These are phyloP conservation scores for Bruguiera gymnorhiza DNA, from an alignment of 345 rosid genomes.

Conservation along the genomic window DNA sequence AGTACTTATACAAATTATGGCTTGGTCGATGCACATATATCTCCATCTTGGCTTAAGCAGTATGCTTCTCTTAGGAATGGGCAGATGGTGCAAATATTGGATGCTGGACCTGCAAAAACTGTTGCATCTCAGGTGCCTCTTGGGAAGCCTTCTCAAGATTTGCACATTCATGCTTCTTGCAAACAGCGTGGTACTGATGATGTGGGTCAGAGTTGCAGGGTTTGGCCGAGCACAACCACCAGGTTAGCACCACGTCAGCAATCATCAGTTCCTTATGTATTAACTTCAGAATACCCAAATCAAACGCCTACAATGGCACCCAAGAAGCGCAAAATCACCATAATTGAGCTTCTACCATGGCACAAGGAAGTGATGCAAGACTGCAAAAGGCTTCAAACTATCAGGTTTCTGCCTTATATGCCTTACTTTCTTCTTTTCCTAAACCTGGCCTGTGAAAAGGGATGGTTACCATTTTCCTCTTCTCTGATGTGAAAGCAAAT, in stretches of 20 bases:
- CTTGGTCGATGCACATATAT: conserved; percentile 45
- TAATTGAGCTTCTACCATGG: conserved; percentile 55
- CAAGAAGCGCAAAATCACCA: conserved; percentile 63
- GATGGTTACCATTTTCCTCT: too few species aligned
- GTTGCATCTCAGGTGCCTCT: conserved; percentile 35
- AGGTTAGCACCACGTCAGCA: conserved; percentile 31
- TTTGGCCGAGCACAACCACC: conserved; percentile 26
- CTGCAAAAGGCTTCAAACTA: conserved; percentile 43
- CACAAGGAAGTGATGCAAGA: conserved; percentile 54
- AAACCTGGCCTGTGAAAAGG: background rate
- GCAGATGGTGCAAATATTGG: conserved; percentile 40
- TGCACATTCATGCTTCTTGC: conserved; percentile 27
- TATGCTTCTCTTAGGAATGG: conserved; percentile 64
- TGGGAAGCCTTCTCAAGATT: conserved; percentile 46
- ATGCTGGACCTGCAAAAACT: conserved; percentile 34
- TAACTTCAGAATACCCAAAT: conserved; percentile 26
- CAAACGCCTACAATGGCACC: conserved; percentile 29
- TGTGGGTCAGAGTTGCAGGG: conserved; percentile 30
- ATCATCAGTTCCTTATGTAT: conserved; percentile 32
- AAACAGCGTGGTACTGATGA: conserved; percentile 33
- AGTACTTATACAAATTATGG: conserved; percentile 19
- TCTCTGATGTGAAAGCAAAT: too few species aligned
- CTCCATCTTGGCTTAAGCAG: conserved; percentile 70
- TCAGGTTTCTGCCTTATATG: conserved; percentile 43
- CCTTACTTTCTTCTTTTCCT: background rate